Conservation (phyloP, 805 yeast species). For the Metschnikowia peoriensis region DNA sequence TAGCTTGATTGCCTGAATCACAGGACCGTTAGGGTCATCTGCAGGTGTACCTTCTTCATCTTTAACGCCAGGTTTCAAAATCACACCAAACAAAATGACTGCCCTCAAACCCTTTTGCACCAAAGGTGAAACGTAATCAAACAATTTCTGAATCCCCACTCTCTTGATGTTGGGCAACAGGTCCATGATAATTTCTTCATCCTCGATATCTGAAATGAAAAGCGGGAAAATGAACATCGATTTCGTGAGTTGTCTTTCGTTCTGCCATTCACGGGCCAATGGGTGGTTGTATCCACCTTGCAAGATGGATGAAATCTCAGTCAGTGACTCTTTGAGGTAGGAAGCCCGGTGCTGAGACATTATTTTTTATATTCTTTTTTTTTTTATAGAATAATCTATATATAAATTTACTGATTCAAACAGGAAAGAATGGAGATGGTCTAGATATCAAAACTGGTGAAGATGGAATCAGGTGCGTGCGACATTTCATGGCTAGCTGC, state of each 20-base stretch:
- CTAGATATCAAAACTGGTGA: background rate
- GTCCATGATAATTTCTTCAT: slow-evolving; percentile 72
- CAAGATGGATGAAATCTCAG: slow-evolving; percentile 69
- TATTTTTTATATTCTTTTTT: background rate
- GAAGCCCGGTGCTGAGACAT: slow-evolving; percentile 64
- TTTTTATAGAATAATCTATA: background rate
- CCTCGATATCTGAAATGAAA: slow-evolving; percentile 76
- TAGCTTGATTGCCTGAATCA: slow-evolving; percentile 70
- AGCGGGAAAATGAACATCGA: slow-evolving; percentile 91
- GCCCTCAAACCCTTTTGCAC: slow-evolving; percentile 80
- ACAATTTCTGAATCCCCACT: slow-evolving; percentile 76
- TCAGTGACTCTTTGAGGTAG: slow-evolving; percentile 55
- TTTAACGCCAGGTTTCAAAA: slow-evolving; percentile 69
- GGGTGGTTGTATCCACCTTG: slow-evolving; percentile 97
- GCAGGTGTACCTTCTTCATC: slow-evolving; percentile 86
- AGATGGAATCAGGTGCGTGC: background rate
- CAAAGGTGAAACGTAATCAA: slow-evolving; percentile 66
- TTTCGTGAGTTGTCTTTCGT: slow-evolving; percentile 76
- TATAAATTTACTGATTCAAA: no score
- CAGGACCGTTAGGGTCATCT: slow-evolving; percentile 96
- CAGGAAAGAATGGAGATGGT: no score
- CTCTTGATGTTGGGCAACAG: slow-evolving; percentile 87
- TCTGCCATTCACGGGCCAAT: slow-evolving; percentile 86
- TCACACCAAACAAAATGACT: slow-evolving; percentile 91
- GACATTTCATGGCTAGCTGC: background rate